Evolutionary conservation across 257 asterid genomes (phyloP).

Genomic region (Gentiana macrophylla): DNA sequence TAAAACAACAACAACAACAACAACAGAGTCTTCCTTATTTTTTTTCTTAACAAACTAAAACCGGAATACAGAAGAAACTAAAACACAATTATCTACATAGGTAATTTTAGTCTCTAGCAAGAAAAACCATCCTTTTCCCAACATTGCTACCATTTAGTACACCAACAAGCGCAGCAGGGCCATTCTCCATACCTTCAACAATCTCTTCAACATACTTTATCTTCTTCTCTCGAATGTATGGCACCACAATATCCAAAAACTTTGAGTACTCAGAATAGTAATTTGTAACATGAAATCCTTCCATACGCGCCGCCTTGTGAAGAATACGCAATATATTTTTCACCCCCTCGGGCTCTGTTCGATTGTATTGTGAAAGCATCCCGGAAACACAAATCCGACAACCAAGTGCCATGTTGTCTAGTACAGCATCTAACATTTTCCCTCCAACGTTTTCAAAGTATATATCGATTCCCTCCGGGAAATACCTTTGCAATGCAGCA

Average conservation of each 20-base stretch:
- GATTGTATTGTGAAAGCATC: slow-evolving; percentile 16
- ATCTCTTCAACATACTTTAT: slow-evolving; percentile 14
- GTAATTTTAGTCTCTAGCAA: background rate
- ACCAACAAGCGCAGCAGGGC: slow-evolving; percentile 11
- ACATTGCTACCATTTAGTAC: slow-evolving; percentile 12
- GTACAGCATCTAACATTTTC: too few species aligned
- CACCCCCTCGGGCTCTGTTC: background rate
- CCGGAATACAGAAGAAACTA: too few species aligned
- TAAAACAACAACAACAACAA: too few species aligned
- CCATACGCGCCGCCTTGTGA: slow-evolving; percentile 4
- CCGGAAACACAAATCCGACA: slow-evolving; percentile 13
- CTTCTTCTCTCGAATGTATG: slow-evolving; percentile 7
- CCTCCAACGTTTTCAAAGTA: background rate
- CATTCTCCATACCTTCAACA: slow-evolving; percentile 12
- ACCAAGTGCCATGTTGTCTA: background rate
- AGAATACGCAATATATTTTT: slow-evolving; percentile 17
- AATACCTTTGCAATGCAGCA: slow-evolving; percentile 18
- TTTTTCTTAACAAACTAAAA: too few species aligned
- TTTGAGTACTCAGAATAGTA: slow-evolving; percentile 17
- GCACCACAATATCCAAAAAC: slow-evolving; percentile 5
- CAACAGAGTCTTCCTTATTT: too few species aligned
- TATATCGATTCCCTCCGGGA: slow-evolving; percentile 2
- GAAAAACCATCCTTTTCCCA: slow-evolving; percentile 10
- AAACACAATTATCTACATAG: too few species aligned
- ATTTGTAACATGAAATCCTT: slow-evolving; percentile 6